Evolutionary conservation across 2,329 filamentous ascomycete species (phyloP).

Genomic region (Penicillium digitatum): DNA sequence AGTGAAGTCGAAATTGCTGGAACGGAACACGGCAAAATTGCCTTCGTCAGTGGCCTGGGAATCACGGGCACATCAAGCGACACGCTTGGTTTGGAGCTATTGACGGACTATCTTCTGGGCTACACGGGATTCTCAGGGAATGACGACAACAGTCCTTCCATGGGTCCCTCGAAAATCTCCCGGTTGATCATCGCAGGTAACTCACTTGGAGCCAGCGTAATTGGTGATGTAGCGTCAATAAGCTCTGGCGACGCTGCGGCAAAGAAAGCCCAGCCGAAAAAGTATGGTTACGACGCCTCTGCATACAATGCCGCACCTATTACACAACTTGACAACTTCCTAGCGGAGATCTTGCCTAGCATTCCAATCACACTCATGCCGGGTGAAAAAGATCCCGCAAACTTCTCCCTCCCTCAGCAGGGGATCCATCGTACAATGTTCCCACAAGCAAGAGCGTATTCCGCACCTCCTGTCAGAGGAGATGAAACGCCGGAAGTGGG

Average conservation of each 20-base stretch:
- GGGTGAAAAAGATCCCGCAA: slow-evolving; percentile 79
- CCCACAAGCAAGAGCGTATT: slow-evolving; percentile 67
- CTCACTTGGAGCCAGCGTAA: slow-evolving; percentile 58
- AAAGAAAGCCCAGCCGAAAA: slow-evolving; percentile 60
- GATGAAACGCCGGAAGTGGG: slow-evolving; percentile 49
- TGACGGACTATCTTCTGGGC: slow-evolving; percentile 83
- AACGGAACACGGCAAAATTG: slow-evolving; percentile 61
- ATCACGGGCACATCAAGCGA: slow-evolving; percentile 76
- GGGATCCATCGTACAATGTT: slow-evolving; percentile 92
- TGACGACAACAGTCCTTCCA: slow-evolving; percentile 50
- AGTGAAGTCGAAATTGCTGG: slow-evolving; percentile 41
- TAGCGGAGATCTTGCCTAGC: slow-evolving; percentile 74
- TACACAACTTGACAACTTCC: slow-evolving; percentile 76
- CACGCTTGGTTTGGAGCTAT: slow-evolving; percentile 68
- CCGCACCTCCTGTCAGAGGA: slow-evolving; percentile 34
- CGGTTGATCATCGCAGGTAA: slow-evolving; percentile 89
- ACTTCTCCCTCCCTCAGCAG: slow-evolving; percentile 85
- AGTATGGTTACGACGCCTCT: slow-evolving; percentile 90
- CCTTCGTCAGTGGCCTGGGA: slow-evolving; percentile 80
- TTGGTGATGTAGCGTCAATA: slow-evolving; percentile 36
- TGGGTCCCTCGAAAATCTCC: slow-evolving; percentile 58
- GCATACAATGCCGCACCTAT: slow-evolving; percentile 84
- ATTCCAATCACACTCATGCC: slow-evolving; percentile 87
- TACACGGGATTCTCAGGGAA: slow-evolving; percentile 57
- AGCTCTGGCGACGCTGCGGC: slow-evolving; percentile 31